Conservation (phyloP, 257 asterid species). For the Solanum virginianum region DNA sequence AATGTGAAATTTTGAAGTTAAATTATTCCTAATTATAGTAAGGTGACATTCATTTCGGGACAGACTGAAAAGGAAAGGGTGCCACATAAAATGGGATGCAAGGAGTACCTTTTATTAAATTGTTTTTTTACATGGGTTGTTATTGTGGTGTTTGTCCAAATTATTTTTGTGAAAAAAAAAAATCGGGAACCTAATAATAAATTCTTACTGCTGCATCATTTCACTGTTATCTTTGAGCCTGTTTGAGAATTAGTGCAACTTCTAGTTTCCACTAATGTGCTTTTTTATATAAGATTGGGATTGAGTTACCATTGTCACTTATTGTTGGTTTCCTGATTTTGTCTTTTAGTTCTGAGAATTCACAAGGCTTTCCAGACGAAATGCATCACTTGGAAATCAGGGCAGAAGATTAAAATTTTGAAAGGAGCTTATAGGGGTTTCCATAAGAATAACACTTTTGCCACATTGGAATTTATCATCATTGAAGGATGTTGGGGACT, state of each 20-base stretch:
- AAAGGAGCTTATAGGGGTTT: slow-evolving; percentile 62
- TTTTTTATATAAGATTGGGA: not conserved
- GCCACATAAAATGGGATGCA: too few species aligned
- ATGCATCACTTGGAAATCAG: slow-evolving; percentile 47
- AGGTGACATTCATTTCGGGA: too few species aligned
- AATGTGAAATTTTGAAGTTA: too few species aligned
- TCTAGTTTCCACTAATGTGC: too few species aligned
- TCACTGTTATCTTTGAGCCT: too few species aligned
- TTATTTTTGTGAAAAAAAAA: not conserved
- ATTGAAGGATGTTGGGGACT: slow-evolving; percentile 61
- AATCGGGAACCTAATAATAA: not conserved
- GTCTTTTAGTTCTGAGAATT: slow-evolving; percentile 42
- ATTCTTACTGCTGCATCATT: not conserved
- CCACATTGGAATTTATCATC: slow-evolving; percentile 52
- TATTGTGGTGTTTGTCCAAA: not conserved
- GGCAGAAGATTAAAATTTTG: slow-evolving; percentile 48
- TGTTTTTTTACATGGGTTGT: not conserved
- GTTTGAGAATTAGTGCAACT: too few species aligned
- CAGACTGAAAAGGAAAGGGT: too few species aligned
- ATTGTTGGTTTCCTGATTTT: not conserved
- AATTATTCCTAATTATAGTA: too few species aligned
- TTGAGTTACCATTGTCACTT: not conserved
- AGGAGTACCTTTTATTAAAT: not conserved
- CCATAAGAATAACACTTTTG: slow-evolving; percentile 29
- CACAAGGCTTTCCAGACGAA: slow-evolving; percentile 39